Evolutionary conservation across 345 rosid species (phyloP).

Genomic region (Anacardium occidentale): DNA sequence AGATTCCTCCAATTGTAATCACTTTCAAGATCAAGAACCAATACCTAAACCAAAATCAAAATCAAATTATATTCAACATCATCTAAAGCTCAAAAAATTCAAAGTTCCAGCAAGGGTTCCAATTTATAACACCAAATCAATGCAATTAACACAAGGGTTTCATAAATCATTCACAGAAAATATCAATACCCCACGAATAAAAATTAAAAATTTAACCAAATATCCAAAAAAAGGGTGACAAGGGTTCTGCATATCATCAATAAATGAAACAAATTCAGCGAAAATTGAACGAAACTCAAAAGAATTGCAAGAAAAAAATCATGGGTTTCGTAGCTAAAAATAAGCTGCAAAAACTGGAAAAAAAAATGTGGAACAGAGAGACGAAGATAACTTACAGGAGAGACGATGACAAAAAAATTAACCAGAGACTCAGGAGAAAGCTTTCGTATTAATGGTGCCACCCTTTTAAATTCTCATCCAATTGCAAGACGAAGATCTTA

Average conservation of each 20-base stretch:
- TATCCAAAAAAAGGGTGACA: not conserved
- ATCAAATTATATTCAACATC: conserved; percentile 3
- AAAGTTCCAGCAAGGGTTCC: not conserved
- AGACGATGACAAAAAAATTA: not conserved
- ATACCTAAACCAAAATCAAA: not conserved
- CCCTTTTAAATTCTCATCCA: too few species aligned
- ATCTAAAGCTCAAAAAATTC: not conserved
- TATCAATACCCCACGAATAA: not conserved
- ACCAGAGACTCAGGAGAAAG: not conserved
- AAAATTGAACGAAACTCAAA: not conserved
- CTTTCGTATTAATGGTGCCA: not conserved
- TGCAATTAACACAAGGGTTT: not conserved
- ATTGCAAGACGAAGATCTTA: too few species aligned
- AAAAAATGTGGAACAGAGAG: too few species aligned
- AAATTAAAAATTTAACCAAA: not conserved
- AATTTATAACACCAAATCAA: not conserved
- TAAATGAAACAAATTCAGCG: not conserved
- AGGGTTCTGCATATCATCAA: not conserved
- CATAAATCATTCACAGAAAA: not conserved
- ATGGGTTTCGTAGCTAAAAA: not conserved
- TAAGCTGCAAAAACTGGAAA: not conserved
- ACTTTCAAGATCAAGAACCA: not conserved
- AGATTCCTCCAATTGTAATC: conserved; percentile 24
- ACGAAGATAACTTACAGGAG: not conserved
- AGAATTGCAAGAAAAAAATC: too few species aligned